Evolutionary conservation across 2,329 filamentous ascomycete species (phyloP).

Genomic region (Colletotrichum viniferum): DNA sequence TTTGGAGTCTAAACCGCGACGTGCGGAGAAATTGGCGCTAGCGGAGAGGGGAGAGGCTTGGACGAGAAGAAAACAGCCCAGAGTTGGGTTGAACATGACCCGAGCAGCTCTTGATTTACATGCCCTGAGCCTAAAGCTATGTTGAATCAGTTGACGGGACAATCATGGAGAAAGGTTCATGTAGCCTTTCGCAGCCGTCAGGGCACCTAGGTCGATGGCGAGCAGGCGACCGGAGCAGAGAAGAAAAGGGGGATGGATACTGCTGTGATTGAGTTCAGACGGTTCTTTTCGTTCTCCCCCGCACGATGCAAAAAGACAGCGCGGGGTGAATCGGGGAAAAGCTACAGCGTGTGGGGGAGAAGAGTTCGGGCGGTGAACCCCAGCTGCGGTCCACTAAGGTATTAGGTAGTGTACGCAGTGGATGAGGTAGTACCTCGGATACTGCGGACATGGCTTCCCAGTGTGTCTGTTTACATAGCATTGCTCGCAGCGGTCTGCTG

Average conservation of each 20-base stretch:
- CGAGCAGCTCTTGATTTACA: background rate
- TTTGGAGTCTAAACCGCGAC: constrained; percentile 4
- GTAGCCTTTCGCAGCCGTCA: background rate
- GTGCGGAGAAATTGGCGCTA: constrained; percentile 4
- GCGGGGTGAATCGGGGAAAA: constrained; percentile 5
- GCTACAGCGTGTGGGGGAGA: background rate
- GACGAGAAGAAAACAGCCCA: background rate
- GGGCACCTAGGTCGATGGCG: background rate
- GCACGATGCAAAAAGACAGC: background rate
- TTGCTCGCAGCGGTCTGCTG: background rate
- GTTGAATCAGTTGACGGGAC: background rate
- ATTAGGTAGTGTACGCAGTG: too few relatives aligned
- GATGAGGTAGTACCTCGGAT: background rate
- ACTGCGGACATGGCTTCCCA: background rate
- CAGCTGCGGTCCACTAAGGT: background rate
- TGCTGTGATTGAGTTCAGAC: background rate
- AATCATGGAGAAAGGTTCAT: background rate
- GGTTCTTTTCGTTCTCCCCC: background rate
- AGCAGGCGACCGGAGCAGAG: background rate
- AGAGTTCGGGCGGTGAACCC: background rate
- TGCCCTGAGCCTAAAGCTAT: background rate
- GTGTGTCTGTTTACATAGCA: background rate
- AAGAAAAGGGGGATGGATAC: background rate
- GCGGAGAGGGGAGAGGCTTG: background rate
- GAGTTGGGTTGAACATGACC: background rate